Conservation (phyloP, 1,284 basidiomycete species). For the Ustilago lituana region DNA sequence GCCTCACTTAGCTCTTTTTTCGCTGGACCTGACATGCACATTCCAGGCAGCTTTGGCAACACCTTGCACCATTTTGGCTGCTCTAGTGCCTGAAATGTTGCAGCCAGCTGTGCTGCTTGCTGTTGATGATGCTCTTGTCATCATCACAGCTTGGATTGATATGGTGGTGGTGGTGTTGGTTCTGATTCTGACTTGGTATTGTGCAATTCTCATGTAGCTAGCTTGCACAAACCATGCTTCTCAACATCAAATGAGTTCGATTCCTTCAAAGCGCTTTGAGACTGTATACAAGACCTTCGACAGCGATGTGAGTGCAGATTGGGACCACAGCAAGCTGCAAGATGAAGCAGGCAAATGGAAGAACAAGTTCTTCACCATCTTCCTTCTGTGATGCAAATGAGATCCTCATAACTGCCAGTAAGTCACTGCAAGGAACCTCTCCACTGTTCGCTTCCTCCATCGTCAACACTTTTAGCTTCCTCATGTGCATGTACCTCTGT, state of each 20-base stretch:
- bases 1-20: too few species aligned
- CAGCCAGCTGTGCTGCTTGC: too few species aligned
- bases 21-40: too few species aligned
- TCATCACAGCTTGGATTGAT: neutral
- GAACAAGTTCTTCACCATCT: neutral
- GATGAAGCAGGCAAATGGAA: neutral
- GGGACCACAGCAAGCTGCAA: neutral
- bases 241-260: neutral
- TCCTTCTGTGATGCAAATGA: neutral
- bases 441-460: neutral
- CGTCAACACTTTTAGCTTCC: conserved; percentile 1
- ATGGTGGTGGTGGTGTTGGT: neutral
- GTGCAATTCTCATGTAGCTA: neutral
- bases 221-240: neutral
- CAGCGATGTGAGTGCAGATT: too few species aligned
- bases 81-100: too few species aligned
- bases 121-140: neutral
- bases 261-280: neutral
- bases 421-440: neutral
- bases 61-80: too few species aligned
- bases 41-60: too few species aligned
- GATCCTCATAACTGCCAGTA: neutral
- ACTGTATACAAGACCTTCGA: neutral
- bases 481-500: neutral
- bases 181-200: too few species aligned